Conservation (phyloP, 371 early-diverging fungal species). For the Mortierella sp. region DNA sequence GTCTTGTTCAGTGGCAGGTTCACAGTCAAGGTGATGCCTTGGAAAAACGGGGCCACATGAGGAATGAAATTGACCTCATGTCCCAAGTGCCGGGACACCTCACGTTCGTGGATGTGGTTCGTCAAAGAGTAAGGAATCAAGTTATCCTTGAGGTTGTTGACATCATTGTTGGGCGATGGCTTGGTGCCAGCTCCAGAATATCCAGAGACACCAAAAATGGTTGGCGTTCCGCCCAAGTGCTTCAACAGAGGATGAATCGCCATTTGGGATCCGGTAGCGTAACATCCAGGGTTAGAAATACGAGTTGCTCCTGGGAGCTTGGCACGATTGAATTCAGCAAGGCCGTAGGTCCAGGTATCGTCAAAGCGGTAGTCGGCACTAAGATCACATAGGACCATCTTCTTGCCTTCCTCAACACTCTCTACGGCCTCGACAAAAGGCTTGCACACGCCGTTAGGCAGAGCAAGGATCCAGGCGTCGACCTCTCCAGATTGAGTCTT, state of each 20-base stretch:
- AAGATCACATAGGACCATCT: conserved; percentile 86
- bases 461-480: conserved; percentile 94
- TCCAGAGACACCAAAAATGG: conserved; percentile 96
- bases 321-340: conserved; percentile 85
- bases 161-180: conserved; percentile 94
- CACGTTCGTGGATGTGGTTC: conserved; percentile 96
- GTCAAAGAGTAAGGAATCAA: conserved; percentile 92
- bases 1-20: conserved; percentile 82
- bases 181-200: conserved; percentile 98
- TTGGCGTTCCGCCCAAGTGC: conserved; percentile 71
- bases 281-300: conserved; percentile 97
- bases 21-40: conserved; percentile 92
- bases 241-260: conserved; percentile 84
- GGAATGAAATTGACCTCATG: conserved; percentile 79
- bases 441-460: conserved; percentile 92
- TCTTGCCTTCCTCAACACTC: conserved; percentile 63
- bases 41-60: conserved; percentile 93
- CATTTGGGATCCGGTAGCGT: conserved; percentile 96
- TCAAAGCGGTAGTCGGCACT: conserved; percentile 93
- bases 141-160: conserved; percentile 84
- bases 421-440: conserved; percentile 92
- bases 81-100: conserved; percentile 86
- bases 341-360: conserved; percentile 91
- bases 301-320: conserved; percentile 67
- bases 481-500: conserved; percentile 71